Base-by-base conservation (phyloP, 495 filamentous ascomycete species). In the Penicillium tannophilum region DNA sequence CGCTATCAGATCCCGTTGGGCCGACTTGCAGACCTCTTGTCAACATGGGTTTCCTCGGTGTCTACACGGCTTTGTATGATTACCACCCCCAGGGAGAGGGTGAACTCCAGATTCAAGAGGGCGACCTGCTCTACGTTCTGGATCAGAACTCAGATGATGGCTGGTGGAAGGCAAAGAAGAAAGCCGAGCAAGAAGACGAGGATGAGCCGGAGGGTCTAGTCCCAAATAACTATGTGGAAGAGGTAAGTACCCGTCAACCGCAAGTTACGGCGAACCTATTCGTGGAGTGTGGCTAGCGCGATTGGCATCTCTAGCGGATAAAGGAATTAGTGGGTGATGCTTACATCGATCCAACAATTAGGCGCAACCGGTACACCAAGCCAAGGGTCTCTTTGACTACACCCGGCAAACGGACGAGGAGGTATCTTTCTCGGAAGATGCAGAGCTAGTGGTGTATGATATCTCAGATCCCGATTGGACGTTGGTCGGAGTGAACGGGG, bases 141-240 rank as follows among this genome's bases (percentile, higher is more conserved):
- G 91, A 98, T 64, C 96, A 96, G 79, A 91, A 86, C 69, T 71
- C 76, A 28, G 92, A 96, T 6, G 93, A 97, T 78, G 90, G 90
- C 68, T 97, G 93, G 93, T 98, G 93, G 93, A 97, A 90, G 71
- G 93, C 90, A 19, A 97, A 97, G 82, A 97, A 97, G 84, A 97
- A 93, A 83, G 91, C 90, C 31, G 83, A 84, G n/a, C 83, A 75
- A 43, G 91, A 95, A 23, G 94, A 96, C 54, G 92, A 97, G 31
- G 94, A 97, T 52, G 94, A 98, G 72, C 94, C 94, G 4, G 86
- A 92, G 62, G 94, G 94, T 58, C 75, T 99, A 73, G 88, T 98
- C 47, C 93, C 94, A 28, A 93, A 89, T 65, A 99, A 97, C 73
- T 99, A 99, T 73, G 82, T 98, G 44, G 86, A 96, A 79, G 89